Conservation (phyloP, 2,329 filamentous ascomycete species). For the Fusarium tjaetaba region DNA sequence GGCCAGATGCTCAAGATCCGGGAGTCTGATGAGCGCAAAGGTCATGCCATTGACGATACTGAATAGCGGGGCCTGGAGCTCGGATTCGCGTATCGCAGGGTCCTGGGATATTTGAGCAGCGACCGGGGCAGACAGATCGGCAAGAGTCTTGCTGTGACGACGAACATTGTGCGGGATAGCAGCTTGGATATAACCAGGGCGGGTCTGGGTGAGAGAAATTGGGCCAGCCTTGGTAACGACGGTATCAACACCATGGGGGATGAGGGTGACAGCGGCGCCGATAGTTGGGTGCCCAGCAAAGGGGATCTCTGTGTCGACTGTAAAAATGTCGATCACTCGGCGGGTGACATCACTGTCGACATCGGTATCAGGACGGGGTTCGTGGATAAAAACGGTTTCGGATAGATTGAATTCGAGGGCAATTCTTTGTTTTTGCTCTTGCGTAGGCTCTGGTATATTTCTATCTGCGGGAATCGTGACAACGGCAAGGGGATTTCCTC, state of each 20-base stretch:
- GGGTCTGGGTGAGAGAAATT: constrained; percentile 55
- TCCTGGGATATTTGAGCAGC: constrained; percentile 45
- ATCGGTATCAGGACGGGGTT: constrained; percentile 48
- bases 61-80: constrained; percentile 59
- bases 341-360: constrained; percentile 42
- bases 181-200: constrained; percentile 64
- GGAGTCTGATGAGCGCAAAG: constrained; percentile 73
- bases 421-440: constrained; percentile 65
- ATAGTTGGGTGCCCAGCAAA: constrained; percentile 73
- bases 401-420: constrained; percentile 72
- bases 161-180: constrained; percentile 74
- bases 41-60: constrained; percentile 79
- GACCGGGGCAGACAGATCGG: constrained; percentile 41
- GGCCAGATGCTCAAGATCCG: constrained; percentile 67
- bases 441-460: constrained; percentile 51
- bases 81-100: constrained; percentile 46
- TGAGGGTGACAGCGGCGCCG: constrained; percentile 63
- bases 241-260: constrained; percentile 51
- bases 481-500: constrained; percentile 70
- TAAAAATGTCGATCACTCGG: constrained; percentile 68
- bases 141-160: constrained; percentile 61
- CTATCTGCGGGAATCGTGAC: constrained; percentile 59
- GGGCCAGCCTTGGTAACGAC: constrained; percentile 67
- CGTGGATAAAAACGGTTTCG: constrained; percentile 71
- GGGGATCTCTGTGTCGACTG: constrained; percentile 61